Conservation (phyloP, 805 yeast genomes). For the Suhomyces kilbournensis region DNA sequence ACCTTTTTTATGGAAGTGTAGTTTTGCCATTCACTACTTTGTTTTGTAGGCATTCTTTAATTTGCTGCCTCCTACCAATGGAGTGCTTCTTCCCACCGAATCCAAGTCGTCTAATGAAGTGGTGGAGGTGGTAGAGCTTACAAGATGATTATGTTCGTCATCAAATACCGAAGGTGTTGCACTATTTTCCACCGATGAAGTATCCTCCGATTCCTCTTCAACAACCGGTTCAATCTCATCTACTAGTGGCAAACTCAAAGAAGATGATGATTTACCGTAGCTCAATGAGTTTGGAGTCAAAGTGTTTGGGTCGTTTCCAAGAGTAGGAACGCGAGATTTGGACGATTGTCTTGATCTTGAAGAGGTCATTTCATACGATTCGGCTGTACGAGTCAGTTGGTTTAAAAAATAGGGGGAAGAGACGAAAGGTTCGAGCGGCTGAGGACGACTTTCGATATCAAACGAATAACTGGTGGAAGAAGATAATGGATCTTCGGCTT, state of each 20-base stretch:
- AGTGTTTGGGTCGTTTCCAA: not conserved
- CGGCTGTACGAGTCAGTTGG: constrained; percentile 5
- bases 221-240: not conserved
- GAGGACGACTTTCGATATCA: constrained; percentile 6
- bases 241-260: constrained; percentile 3
- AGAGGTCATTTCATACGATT: constrained; percentile 23
- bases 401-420: constrained; percentile 9
- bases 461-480: not conserved
- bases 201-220: constrained; percentile 11
- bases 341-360: constrained; percentile 30
- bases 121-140: constrained; percentile 32
- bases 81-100: not conserved
- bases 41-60: not conserved
- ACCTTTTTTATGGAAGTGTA: not conserved
- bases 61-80: not conserved
- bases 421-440: not conserved
- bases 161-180: constrained; percentile 42
- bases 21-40: not conserved
- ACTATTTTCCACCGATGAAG: constrained; percentile 32
- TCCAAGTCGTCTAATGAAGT: constrained; percentile 35
- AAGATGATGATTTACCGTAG: constrained; percentile 13
- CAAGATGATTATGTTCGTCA: constrained; percentile 17
- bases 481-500: constrained; percentile 31
- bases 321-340: constrained; percentile 14
- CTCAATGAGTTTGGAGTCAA: constrained; percentile 11